A percentile compares a stretch with the other conserved stretches of the same genome.
Evolutionary conservation across 1,284 basidiomycete genomes (phyloP).

Genomic region (Irpex sp.): DNA sequence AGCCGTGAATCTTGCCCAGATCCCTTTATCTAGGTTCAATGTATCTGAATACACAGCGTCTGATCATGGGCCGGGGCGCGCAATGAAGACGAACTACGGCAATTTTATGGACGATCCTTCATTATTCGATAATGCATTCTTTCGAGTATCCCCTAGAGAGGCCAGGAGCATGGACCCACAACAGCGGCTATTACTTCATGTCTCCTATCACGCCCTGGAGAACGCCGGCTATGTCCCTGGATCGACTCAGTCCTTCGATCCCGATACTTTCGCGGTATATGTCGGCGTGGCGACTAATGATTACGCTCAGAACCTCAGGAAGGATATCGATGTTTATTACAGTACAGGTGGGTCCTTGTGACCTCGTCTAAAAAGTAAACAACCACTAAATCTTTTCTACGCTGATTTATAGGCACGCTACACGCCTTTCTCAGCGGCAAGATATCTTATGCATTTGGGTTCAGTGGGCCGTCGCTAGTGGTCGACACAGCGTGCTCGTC

Average conservation of each 20-base stretch:
- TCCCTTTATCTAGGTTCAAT: conserved; percentile 56
- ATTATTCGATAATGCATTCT: conserved; percentile 67
- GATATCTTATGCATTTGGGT: conserved; percentile 62
- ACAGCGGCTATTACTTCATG: conserved; percentile 62
- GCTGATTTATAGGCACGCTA: conserved; percentile 50
- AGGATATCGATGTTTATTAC: conserved; percentile 67
- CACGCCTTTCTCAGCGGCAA: conserved; percentile 68
- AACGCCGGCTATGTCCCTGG: conserved; percentile 65
- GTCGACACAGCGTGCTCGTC: conserved; percentile 74
- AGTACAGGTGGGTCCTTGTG: conserved; percentile 49
- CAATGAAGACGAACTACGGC: conserved; percentile 51
- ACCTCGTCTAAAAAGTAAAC: neutral
- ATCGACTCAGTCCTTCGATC: conserved; percentile 45
- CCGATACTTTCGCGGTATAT: conserved; percentile 58
- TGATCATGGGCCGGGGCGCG: conserved; percentile 25
- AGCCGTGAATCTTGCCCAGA: conserved; percentile 33
- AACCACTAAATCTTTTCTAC: neutral
- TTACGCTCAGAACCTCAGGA: conserved; percentile 59
- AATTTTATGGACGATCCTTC: conserved; percentile 59
- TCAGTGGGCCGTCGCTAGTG: conserved; percentile 66
- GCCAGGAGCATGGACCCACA: conserved; percentile 74
- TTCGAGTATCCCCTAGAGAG: conserved; percentile 69
- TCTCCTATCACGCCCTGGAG: conserved; percentile 66
- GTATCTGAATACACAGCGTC: conserved; percentile 35
- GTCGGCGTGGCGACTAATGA: conserved; percentile 68